Percentiles rank a stretch among this genome's conserved stretches.
Conservation (phyloP, 495 filamentous ascomycete genomes). For the Penicillium paxilli region DNA sequence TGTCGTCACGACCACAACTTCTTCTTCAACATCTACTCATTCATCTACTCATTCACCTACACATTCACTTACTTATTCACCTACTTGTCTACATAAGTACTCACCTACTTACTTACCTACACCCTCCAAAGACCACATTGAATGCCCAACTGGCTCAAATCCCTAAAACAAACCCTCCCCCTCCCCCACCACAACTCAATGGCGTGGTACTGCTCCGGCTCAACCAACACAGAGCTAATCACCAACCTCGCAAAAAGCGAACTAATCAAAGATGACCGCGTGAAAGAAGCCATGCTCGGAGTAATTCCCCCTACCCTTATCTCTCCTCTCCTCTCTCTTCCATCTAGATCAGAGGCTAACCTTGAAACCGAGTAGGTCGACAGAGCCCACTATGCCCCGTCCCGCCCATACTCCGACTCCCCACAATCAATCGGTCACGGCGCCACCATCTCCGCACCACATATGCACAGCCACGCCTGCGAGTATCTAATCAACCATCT, state of each 20-base stretch:
- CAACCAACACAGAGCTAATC: slow-evolving; percentile 73
- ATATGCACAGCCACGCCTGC: slow-evolving; percentile 89
- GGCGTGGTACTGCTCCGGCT: slow-evolving; percentile 88
- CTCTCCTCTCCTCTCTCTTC: background rate
- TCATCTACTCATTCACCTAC: too few relatives aligned
- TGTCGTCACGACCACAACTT: too few relatives aligned
- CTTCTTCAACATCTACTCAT: too few relatives aligned
- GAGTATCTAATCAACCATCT: slow-evolving; percentile 68
- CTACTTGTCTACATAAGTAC: too few relatives aligned
- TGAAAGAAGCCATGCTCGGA: slow-evolving; percentile 76
- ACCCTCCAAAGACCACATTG: background rate
- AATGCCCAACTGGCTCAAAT: too few relatives aligned
- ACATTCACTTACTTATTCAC: too few relatives aligned
- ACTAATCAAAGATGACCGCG: slow-evolving; percentile 68
- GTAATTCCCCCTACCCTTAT: slow-evolving; percentile 35
- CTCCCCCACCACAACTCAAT: too few relatives aligned
- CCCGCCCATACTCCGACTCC: slow-evolving; percentile 82
- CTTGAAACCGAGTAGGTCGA: too few relatives aligned
- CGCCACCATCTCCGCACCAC: slow-evolving; percentile 93
- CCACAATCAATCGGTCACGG: slow-evolving; percentile 84
- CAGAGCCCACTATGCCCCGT: slow-evolving; percentile 74
- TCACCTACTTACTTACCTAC: too few relatives aligned
- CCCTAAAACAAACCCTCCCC: too few relatives aligned
- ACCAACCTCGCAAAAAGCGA: slow-evolving; percentile 72
- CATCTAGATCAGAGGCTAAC: too few relatives aligned